phyloP scores from a whole-genome alignment of 176 grass and related monocot genomes.

The Coix lacrymajobi region DNA sequence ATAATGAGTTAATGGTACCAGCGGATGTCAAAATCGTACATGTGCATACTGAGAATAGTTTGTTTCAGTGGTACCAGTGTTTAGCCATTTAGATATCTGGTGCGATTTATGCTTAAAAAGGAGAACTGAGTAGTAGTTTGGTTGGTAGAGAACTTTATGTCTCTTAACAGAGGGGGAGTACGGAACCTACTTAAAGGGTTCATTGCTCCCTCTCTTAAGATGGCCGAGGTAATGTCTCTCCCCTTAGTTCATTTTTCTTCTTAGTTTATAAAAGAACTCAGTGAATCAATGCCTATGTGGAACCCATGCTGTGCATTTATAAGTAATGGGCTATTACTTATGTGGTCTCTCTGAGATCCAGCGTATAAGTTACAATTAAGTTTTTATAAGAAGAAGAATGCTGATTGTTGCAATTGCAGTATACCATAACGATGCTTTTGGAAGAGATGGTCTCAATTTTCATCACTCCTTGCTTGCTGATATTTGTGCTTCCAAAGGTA shows the following conservation, averaged over 20 bases:
- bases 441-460: constrained; percentile 96
- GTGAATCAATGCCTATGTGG: neutral
- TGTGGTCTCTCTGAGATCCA: neutral
- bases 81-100: neutral
- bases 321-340: neutral
- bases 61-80: neutral
- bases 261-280: constrained; percentile 1
- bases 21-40: no score
- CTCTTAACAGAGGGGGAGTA: neutral
- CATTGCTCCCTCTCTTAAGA: neutral
- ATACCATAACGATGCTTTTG: constrained; percentile 85
- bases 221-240: neutral
- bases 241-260: neutral
- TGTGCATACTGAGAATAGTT: neutral
- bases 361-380: neutral
- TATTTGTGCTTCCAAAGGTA: constrained; percentile 88
- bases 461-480: constrained; percentile 84
- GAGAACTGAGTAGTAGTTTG: neutral
- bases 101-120: neutral
- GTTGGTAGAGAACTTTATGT: neutral
- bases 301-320: neutral
- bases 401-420: constrained; percentile 47
- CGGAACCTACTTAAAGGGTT: neutral
- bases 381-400: neutral
- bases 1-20: neutral